phyloP scores from a whole-genome alignment of 192 early-diverging fungal genomes.

The Neocallimastix lanati region DNA sequence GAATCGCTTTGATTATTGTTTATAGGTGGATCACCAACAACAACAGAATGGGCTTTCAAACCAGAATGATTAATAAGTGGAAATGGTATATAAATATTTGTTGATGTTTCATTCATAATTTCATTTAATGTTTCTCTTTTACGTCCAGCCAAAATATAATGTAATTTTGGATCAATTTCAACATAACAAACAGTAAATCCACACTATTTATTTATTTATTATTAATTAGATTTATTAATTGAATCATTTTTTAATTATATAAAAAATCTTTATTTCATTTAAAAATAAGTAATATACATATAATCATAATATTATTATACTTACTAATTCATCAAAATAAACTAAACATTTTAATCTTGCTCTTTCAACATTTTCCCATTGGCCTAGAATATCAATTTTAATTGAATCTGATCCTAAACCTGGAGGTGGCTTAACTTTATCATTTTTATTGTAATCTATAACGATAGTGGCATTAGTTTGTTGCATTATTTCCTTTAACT shows the following conservation, averaged over 20 bases:
- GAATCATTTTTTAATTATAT: too few relatives aligned
- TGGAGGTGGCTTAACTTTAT: neutral
- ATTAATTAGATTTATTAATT: constrained; percentile 1
- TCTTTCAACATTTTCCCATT: constrained; percentile 18
- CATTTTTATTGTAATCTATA: constrained; percentile 12
- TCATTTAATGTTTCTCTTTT: constrained; percentile 34
- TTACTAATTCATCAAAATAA: constrained; percentile 27
- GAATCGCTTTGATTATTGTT: constrained; percentile 16
- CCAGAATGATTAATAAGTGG: constrained; percentile 21
- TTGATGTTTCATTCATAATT: constrained; percentile 48
- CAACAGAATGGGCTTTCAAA: constrained; percentile 7
- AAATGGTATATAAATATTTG: constrained; percentile 56
- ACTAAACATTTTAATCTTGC: constrained; percentile 19
- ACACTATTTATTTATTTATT: constrained; percentile 10
- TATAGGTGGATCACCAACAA: constrained; percentile 1
- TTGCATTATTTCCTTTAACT: constrained; percentile 22
- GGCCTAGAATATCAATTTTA: constrained; percentile 33
- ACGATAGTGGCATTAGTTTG: constrained; percentile 24
- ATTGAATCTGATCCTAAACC: constrained; percentile 13
- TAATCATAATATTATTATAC: too few relatives aligned
- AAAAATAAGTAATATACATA: too few relatives aligned
- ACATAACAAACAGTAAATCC: constrained; percentile 19
- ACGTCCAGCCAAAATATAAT: constrained; percentile 51
- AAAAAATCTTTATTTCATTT: too few relatives aligned
- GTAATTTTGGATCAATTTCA: constrained; percentile 23